A percentile compares a stretch with the other conserved stretches of the same genome.
These are phyloP conservation scores for Barnettozyma vustinii DNA, from an alignment of 805 yeast genomes.

Conservation along the genomic window DNA sequence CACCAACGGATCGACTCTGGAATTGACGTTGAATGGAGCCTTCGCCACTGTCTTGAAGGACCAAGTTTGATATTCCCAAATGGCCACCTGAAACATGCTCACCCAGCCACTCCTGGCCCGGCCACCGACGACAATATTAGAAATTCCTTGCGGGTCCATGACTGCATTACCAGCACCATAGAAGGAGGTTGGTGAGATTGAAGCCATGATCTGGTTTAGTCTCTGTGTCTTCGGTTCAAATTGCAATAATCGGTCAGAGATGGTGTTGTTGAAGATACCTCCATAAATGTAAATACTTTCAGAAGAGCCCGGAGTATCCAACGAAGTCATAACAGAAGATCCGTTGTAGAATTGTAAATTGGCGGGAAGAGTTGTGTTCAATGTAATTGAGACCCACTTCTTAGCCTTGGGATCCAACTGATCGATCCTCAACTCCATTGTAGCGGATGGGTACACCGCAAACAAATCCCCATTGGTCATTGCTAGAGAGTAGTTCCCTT, in stretches of 20 bases:
- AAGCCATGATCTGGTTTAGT: conserved; percentile 37
- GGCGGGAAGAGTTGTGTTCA: conserved; percentile 13
- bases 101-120: conserved; percentile 60
- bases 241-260: conserved; percentile 40
- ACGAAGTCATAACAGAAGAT: conserved; percentile 39
- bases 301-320: conserved; percentile 26
- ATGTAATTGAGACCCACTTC: conserved; percentile 14
- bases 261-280: conserved; percentile 31
- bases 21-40: conserved; percentile 35
- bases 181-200: conserved; percentile 52
- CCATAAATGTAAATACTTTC: conserved; percentile 49
- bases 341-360: conserved; percentile 14
- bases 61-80: conserved; percentile 71
- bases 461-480: conserved; percentile 19
- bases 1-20: conserved; percentile 47
- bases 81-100: conserved; percentile 64
- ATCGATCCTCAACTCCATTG: conserved; percentile 8
- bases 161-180: conserved; percentile 42
- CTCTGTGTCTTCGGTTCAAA: conserved; percentile 32
- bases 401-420: conserved; percentile 6
- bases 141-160: conserved; percentile 37
- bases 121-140: conserved; percentile 63
- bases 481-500: conserved; percentile 19
- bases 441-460: conserved; percentile 15
- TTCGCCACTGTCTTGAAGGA: conserved; percentile 40